Evolutionary conservation across 208 protist genomes (phyloP).

Genomic region (Hexamita inflata): DNA sequence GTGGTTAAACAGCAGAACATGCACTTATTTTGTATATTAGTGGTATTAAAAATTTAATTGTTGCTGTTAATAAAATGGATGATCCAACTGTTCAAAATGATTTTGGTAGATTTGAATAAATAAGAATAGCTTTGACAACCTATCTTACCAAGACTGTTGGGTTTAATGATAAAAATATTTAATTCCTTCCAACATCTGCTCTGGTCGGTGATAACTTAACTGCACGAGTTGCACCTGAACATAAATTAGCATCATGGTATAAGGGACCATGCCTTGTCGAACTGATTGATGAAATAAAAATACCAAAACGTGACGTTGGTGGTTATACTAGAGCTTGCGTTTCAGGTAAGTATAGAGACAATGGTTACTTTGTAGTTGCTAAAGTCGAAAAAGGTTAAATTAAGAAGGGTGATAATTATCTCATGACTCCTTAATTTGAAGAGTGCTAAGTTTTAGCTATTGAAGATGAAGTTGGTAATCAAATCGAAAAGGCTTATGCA

Average conservation of each 20-base stretch:
- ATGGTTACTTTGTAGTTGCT: background rate
- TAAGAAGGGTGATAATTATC: background rate
- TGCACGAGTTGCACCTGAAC: background rate
- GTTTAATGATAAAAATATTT: conserved; percentile 15
- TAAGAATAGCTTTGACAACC: conserved; percentile 3
- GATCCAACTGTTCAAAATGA: conserved; percentile 33
- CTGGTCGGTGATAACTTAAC: conserved; percentile 36
- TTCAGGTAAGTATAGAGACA: conserved; percentile 11
- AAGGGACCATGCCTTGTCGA: conserved; percentile 32
- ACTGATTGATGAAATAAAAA: conserved; percentile 25
- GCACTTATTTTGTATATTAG: conserved; percentile 14
- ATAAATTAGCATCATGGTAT: background rate
- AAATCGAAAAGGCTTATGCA: background rate
- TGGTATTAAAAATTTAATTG: conserved; percentile 32
- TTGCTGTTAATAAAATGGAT: conserved; percentile 42
- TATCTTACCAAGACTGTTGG: conserved; percentile 35
- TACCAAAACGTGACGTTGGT: conserved; percentile 28
- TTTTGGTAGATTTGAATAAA: conserved; percentile 33
- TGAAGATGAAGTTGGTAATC: conserved; percentile 6
- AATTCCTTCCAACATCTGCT: conserved; percentile 39
- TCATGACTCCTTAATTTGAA: background rate
- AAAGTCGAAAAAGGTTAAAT: conserved; percentile 23
- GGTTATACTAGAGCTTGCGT: conserved; percentile 23
- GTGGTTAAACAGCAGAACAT: conserved; percentile 33
- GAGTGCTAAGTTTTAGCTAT: background rate